phyloP scores from a whole-genome alignment of 176 grass and related monocot species.

The Luzula sylvatica region DNA sequence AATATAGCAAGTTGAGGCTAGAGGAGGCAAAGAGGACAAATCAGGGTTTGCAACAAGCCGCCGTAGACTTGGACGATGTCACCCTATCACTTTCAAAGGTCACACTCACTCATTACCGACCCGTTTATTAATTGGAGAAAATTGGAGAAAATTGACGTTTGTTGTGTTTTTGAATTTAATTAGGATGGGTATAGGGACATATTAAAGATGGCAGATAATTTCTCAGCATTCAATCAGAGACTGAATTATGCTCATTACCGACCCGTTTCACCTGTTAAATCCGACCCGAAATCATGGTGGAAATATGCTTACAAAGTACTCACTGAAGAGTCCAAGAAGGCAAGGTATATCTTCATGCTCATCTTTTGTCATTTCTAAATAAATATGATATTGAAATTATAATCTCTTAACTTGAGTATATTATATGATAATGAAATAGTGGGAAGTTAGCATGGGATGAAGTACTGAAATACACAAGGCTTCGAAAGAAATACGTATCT shows the following conservation, averaged over 20 bases:
- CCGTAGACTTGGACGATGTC: constrained; percentile 87
- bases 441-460: constrained; percentile 87
- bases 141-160: constrained; percentile 8
- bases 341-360: constrained; percentile 40
- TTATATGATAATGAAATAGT: constrained; percentile 40
- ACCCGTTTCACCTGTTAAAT: constrained; percentile 60
- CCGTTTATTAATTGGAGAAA: neutral
- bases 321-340: constrained; percentile 74
- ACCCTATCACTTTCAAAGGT: constrained; percentile 92
- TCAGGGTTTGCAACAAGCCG: constrained; percentile 82
- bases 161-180: constrained; percentile 16
- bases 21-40: constrained; percentile 68
- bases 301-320: constrained; percentile 81
- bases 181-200: constrained; percentile 95
- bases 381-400: neutral
- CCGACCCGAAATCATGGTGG: constrained; percentile 77
- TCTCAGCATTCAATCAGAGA: constrained; percentile 89
- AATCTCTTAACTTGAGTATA: neutral
- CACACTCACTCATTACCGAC: constrained; percentile 5
- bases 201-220: constrained; percentile 94
- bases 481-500: constrained; percentile 77
- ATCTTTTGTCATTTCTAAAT: neutral
- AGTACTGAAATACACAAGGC: constrained; percentile 61
- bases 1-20: constrained; percentile 73
- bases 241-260: constrained; percentile 89